phyloP scores from a whole-genome alignment of 805 yeast species.

The Yarrowia alimentaria region DNA sequence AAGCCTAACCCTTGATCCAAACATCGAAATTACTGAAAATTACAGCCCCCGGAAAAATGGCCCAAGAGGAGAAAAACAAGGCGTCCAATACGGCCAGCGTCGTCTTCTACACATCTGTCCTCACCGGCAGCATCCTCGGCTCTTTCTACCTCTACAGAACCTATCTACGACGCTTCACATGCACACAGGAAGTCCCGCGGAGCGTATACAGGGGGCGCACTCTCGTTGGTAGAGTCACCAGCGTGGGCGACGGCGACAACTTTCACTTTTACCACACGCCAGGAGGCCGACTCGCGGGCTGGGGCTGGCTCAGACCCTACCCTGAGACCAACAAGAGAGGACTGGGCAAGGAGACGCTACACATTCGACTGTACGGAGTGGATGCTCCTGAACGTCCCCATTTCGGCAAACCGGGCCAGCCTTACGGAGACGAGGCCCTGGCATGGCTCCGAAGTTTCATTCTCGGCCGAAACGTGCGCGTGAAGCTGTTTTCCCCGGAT shows the following conservation, averaged over 20 bases:
- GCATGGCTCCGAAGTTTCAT: slow-evolving; percentile 68
- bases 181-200: slow-evolving; percentile 52
- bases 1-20: background rate
- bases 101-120: slow-evolving; percentile 28
- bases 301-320: slow-evolving; percentile 82
- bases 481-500: slow-evolving; percentile 78
- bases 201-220: slow-evolving; percentile 46
- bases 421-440: slow-evolving; percentile 79
- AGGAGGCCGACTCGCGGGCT: slow-evolving; percentile 82
- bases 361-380: slow-evolving; percentile 82
- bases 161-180: slow-evolving; percentile 51
- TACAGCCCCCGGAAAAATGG: background rate
- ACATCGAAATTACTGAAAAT: too few relatives aligned
- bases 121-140: slow-evolving; percentile 43
- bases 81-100: slow-evolving; percentile 24
- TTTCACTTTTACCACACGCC: slow-evolving; percentile 92
- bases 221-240: slow-evolving; percentile 70
- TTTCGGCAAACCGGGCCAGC: slow-evolving; percentile 92
- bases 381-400: slow-evolving; percentile 97
- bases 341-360: slow-evolving; percentile 63
- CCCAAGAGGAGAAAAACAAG: slow-evolving; percentile 15
- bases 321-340: slow-evolving; percentile 55
- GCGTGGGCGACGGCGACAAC: slow-evolving; percentile 96
- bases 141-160: slow-evolving; percentile 47
- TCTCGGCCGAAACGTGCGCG: slow-evolving; percentile 63